Evolutionary conservation across 768 basidiomycete species (phyloP).

Genomic region (Psilocybe tampanensis): DNA sequence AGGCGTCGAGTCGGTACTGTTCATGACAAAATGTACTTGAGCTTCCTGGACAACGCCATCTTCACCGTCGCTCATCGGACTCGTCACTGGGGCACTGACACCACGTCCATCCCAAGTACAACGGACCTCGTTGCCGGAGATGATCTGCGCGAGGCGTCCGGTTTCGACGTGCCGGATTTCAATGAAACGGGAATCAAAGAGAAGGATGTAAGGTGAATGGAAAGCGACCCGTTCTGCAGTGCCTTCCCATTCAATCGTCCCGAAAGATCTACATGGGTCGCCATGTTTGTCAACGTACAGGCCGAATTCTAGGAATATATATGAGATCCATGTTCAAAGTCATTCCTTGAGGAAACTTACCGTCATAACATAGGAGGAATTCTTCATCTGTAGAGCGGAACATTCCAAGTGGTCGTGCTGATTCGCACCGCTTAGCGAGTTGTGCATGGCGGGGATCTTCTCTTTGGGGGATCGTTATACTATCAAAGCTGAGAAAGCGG

Average conservation of each 20-base stretch:
- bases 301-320: constrained; percentile 71
- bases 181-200: constrained; percentile 91
- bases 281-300: constrained; percentile 95
- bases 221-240: constrained; percentile 89
- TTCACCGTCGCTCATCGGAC: constrained; percentile 57
- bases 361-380: constrained; percentile 93
- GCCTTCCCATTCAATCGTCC: constrained; percentile 94
- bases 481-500: constrained; percentile 65
- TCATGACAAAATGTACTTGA: constrained; percentile 88
- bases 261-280: constrained; percentile 72
- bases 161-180: constrained; percentile 88
- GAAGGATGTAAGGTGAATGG: constrained; percentile 87
- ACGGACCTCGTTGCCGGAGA: constrained; percentile 80
- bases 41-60: constrained; percentile 71
- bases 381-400: constrained; percentile 91
- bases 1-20: constrained; percentile 49
- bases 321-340: neutral
- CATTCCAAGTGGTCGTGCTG: constrained; percentile 89
- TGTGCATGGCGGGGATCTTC: constrained; percentile 68
- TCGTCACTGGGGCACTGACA: constrained; percentile 56
- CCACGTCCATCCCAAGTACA: constrained; percentile 91
- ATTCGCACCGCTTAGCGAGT: constrained; percentile 84
- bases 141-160: constrained; percentile 83
- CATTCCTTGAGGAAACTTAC: constrained; percentile 45
- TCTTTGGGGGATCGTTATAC: constrained; percentile 84